phyloP scores from a whole-genome alignment of 2,329 filamentous ascomycete species.

The Ascochyta rabiei region DNA sequence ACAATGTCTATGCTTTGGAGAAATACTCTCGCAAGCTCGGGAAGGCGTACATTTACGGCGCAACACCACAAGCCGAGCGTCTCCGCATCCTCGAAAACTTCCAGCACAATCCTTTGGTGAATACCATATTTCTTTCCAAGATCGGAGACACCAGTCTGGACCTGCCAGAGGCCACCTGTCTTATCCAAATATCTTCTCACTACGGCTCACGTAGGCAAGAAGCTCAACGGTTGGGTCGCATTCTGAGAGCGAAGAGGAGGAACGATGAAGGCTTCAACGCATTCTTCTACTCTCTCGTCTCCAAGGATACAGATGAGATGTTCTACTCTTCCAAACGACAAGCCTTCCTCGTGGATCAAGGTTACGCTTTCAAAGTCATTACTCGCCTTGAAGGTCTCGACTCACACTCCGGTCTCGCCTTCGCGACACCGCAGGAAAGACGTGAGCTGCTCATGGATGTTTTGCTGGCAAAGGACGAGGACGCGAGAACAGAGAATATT shows the following conservation, averaged over 20 bases:
- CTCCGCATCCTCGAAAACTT: conserved; percentile 91
- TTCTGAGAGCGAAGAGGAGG: conserved; percentile 89
- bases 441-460: conserved; percentile 88
- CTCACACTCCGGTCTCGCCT: conserved; percentile 78
- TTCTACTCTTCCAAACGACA: conserved; percentile 96
- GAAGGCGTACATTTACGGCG: conserved; percentile 91
- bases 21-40: conserved; percentile 82
- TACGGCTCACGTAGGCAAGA: conserved; percentile 97
- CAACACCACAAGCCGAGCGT: conserved; percentile 83
- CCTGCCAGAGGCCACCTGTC: conserved; percentile 90
- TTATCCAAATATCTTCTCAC: conserved; percentile 97
- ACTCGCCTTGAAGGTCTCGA: conserved; percentile 93
- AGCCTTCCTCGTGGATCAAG: conserved; percentile 96
- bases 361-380: conserved; percentile 98
- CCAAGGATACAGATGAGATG: conserved; percentile 98
- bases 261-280: conserved; percentile 99
- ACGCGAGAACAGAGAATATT: conserved; percentile 72
- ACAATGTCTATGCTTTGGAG: conserved; percentile 92
- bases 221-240: conserved; percentile 89
- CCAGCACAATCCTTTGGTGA: conserved; percentile 86
- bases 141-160: conserved; percentile 99
- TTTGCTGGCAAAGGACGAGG: conserved; percentile 80
- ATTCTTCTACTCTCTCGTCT: conserved; percentile 97
- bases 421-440: conserved; percentile 77
- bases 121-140: conserved; percentile 94